Base-by-base conservation (phyloP, 192 early-diverging fungal species). In the Entomortierella parvispora region DNA sequence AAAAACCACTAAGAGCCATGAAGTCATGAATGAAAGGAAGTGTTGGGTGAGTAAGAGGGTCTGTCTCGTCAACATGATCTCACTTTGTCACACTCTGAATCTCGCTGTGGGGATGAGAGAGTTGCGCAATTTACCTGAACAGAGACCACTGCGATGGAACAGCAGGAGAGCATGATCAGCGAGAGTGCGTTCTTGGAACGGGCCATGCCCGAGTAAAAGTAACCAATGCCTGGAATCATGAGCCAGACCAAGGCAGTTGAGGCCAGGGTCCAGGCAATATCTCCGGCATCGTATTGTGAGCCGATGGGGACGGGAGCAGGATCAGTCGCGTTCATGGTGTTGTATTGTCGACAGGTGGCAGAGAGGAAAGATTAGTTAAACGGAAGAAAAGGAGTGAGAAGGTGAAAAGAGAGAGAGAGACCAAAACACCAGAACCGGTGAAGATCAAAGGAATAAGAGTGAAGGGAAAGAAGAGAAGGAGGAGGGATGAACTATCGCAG, bases 191-290 rank as follows among this genome's bases (percentile, higher is more conserved):
- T 96, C 83, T 99, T 99, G 71, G 87, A 86, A 25, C 95, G 85
- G 12, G 93, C 89, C 91, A 98, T 91, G 32, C 97, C 97, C 58
- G 94, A 93, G 85, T 99, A 99, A 65, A 98, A 96, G 81, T 96
- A 91, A 11, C 95, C 96, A 29, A 99, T 89, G 32, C 94, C 97
- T 1, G 97, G 97, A 22, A 91, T 89, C 96, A 99, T 99, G 62
- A 99, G 83, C 81, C 95, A 95, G 31, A 99, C 95, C 22, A 97
- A 80, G 1, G 90, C 91, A 4, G 94, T 84, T 29, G 86, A 83
- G 32, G 86, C 58, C 28, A 94, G 75, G 23, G 94, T 85, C 85
- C 86, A 93, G 15, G 88, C 83, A 32, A 90, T 89, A 62, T 92
- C 90, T 48, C 86, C 86, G 17, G 77, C 52, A 31, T 72, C 22